Evolutionary conservation across 768 basidiomycete genomes (phyloP).

Genomic region (Leccinellum albellum): DNA sequence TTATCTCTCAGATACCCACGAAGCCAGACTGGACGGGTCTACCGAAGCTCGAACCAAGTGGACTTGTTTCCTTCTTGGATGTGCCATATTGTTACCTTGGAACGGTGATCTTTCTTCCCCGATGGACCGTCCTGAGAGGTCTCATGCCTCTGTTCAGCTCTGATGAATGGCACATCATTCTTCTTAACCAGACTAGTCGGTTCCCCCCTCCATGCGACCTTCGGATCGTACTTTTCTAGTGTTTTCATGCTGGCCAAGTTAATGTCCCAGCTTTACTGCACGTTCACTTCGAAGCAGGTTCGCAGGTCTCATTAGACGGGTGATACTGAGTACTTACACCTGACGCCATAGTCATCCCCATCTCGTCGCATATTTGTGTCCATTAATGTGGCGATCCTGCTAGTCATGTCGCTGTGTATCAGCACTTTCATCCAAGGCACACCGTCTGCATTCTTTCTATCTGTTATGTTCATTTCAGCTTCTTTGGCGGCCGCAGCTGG

Average conservation of each 20-base stretch:
- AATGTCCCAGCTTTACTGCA: slow-evolving; percentile 69
- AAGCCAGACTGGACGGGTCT: background rate
- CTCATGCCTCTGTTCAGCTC: slow-evolving; percentile 42
- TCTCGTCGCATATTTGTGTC: slow-evolving; percentile 54
- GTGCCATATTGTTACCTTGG: slow-evolving; percentile 81
- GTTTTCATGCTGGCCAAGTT: slow-evolving; percentile 65
- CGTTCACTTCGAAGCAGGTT: slow-evolving; percentile 63
- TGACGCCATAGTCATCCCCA: slow-evolving; percentile 48
- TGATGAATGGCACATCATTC: slow-evolving; percentile 84
- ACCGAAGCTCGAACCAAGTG: slow-evolving; percentile 48
- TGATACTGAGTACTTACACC: slow-evolving; percentile 3
- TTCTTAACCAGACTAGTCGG: slow-evolving; percentile 67
- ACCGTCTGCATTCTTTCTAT: slow-evolving; percentile 57
- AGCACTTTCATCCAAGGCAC: slow-evolving; percentile 59
- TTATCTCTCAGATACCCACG: background rate
- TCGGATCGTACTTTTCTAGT: slow-evolving; percentile 64
- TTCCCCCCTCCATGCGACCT: slow-evolving; percentile 55
- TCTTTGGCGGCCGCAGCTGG: slow-evolving; percentile 60
- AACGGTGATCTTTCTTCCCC: slow-evolving; percentile 57
- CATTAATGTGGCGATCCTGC: slow-evolving; percentile 46
- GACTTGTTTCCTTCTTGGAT: slow-evolving; percentile 75
- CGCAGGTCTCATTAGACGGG: slow-evolving; percentile 19
- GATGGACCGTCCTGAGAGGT: background rate
- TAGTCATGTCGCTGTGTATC: slow-evolving; percentile 57
- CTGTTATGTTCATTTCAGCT: slow-evolving; percentile 60